A percentile compares a stretch with the other conserved stretches of the same genome.
Conservation (phyloP, 345 rosid species). For the Cardamine resedifolia region DNA sequence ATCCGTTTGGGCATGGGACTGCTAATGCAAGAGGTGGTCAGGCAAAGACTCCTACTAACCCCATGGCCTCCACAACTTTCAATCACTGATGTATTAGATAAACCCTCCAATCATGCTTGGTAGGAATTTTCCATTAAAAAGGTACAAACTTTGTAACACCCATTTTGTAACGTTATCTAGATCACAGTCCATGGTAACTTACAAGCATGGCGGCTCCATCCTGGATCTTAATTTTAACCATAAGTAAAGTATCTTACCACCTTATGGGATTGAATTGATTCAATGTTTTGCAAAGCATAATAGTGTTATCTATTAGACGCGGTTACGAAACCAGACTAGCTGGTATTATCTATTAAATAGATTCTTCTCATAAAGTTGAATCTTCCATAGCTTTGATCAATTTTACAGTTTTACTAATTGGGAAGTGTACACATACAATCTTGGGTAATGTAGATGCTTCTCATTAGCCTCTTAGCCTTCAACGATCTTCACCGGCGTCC, state of each 20-base stretch:
- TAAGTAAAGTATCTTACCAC: slow-evolving; percentile 2
- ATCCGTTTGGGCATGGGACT: slow-evolving; percentile 48
- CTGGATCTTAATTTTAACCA: slow-evolving; percentile 20
- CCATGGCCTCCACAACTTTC: slow-evolving; percentile 55
- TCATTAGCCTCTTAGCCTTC: slow-evolving; percentile 54
- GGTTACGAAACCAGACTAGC: slow-evolving; percentile 6
- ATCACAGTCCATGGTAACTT: slow-evolving; percentile 16
- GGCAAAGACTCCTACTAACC: slow-evolving; percentile 59
- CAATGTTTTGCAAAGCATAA: slow-evolving; percentile 14
- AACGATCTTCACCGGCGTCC: slow-evolving; percentile 76
- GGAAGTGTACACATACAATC: background rate
- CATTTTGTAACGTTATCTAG: slow-evolving; percentile 15
- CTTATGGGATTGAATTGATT: slow-evolving; percentile 12
- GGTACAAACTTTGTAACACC: slow-evolving; percentile 13
- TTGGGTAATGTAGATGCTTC: background rate
- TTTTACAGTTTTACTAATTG: background rate
- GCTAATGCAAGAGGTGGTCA: slow-evolving; percentile 59
- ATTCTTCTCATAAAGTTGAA: slow-evolving; percentile 17
- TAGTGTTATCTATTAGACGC: background rate
- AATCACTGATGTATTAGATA: slow-evolving; percentile 39
- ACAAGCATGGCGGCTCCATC: slow-evolving; percentile 3
- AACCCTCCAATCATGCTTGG: slow-evolving; percentile 4
- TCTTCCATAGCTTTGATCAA: slow-evolving; percentile 10
- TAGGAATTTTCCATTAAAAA: slow-evolving; percentile 6
- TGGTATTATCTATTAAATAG: background rate